Evolutionary conservation across 2,329 filamentous ascomycete genomes (phyloP).

Genomic region (Orbilia ellipsospora): DNA sequence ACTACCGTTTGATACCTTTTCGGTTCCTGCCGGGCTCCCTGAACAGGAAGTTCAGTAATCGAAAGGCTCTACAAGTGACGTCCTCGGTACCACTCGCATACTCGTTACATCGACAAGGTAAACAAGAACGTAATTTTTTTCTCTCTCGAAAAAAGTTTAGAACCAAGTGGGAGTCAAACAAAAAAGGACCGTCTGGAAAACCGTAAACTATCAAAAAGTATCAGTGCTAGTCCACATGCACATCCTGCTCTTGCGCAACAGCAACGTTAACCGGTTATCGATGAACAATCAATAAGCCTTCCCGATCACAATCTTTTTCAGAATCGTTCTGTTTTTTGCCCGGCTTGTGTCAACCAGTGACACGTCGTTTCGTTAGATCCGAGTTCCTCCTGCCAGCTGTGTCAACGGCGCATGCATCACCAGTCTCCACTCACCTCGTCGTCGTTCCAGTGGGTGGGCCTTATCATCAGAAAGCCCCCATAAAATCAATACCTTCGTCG

Average conservation of each 20-base stretch:
- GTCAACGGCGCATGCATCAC: conserved; percentile 43
- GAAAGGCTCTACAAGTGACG: conserved; percentile 42
- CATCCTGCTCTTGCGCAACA: conserved; percentile 35
- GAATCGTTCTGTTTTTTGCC: conserved; percentile 13
- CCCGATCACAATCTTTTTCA: neutral
- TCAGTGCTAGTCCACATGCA: conserved; percentile 30
- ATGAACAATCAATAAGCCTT: conserved; percentile 2
- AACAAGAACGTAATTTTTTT: conserved; percentile 14
- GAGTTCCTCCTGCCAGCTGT: conserved; percentile 29
- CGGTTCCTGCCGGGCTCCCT: conserved; percentile 49
- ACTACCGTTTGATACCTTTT: conserved; percentile 27
- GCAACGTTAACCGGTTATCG: conserved; percentile 1
- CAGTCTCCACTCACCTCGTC: conserved; percentile 31
- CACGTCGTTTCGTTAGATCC: conserved; percentile 32
- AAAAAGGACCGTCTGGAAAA: conserved; percentile 12
- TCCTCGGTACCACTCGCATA: conserved; percentile 33
- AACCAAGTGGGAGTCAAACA: no score
- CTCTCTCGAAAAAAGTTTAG: neutral
- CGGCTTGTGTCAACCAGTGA: conserved; percentile 13
- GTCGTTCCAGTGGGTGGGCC: conserved; percentile 43
- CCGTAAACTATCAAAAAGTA: conserved; percentile 11
- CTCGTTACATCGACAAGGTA: conserved; percentile 38
- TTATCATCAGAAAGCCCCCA: conserved; percentile 46
- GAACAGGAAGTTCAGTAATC: conserved; percentile 44
- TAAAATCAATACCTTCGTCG: conserved; percentile 28